Percentiles rank a stretch among this genome's conserved stretches.
Conservation (phyloP, 2,329 filamentous ascomycete species). For the Hypoxylon sp. region DNA sequence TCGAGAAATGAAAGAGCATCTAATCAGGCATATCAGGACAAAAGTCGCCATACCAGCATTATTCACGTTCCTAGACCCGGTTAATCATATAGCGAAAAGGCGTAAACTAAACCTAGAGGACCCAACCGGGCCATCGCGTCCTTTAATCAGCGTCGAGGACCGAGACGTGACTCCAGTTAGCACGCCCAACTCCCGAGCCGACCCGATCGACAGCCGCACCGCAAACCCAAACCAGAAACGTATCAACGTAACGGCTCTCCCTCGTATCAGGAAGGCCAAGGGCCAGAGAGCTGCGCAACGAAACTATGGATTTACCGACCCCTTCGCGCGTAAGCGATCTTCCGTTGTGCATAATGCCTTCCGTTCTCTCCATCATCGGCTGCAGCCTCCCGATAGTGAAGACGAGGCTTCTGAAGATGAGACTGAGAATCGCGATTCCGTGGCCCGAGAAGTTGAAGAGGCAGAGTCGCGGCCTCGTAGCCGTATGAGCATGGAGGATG, state of each 20-base stretch:
- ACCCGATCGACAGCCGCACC: conserved; percentile 71
- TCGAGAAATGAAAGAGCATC: conserved; percentile 84
- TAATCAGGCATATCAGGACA: conserved; percentile 89
- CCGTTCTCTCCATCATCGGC: conserved; percentile 83
- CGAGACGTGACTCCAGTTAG: conserved; percentile 72
- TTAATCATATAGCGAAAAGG: conserved; percentile 82
- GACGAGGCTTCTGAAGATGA: conserved; percentile 90
- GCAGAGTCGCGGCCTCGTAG: conserved; percentile 84
- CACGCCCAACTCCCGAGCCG: conserved; percentile 73
- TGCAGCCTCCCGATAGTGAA: conserved; percentile 79
- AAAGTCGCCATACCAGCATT: conserved; percentile 86
- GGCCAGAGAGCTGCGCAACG: conserved; percentile 66
- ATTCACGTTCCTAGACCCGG: conserved; percentile 84
- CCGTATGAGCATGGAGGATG: conserved; percentile 74
- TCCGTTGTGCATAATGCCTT: conserved; percentile 69
- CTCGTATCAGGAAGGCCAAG: conserved; percentile 79
- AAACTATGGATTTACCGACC: conserved; percentile 74
- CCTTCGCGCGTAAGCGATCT: conserved; percentile 73
- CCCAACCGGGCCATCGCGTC: conserved; percentile 53
- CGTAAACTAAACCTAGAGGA: conserved; percentile 73
- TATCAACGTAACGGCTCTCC: conserved; percentile 72
- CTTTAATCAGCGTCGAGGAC: conserved; percentile 67
- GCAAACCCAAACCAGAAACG: conserved; percentile 51
- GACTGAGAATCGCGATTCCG: conserved; percentile 66
- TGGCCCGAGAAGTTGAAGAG: conserved; percentile 84